Evolutionary conservation across 768 basidiomycete genomes (phyloP).

Genomic region (Lentinula aciculospora): DNA sequence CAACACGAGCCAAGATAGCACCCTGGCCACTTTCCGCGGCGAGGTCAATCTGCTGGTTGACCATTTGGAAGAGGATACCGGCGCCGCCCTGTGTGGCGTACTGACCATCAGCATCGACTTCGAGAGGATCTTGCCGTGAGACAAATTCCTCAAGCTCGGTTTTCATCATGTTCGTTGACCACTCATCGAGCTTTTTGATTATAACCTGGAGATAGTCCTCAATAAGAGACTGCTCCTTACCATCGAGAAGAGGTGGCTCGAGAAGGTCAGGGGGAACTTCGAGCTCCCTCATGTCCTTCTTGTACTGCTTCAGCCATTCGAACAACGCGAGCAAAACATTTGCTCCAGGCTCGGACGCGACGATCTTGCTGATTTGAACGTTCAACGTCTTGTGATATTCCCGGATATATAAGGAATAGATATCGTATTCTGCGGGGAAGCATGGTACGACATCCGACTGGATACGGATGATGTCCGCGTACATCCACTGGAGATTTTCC

Average conservation of each 20-base stretch:
- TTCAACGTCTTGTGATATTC: conserved; percentile 89
- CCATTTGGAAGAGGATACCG: conserved; percentile 96
- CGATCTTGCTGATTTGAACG: conserved; percentile 60
- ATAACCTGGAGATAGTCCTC: conserved; percentile 95
- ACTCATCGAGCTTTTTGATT: conserved; percentile 93
- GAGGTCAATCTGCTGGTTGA: conserved; percentile 93
- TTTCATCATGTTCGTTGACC: conserved; percentile 91
- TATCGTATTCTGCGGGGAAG: conserved; percentile 91
- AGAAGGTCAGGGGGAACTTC: conserved; percentile 75
- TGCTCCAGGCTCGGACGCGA: conserved; percentile 79
- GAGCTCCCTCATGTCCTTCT: conserved; percentile 91
- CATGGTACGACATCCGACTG: conserved; percentile 85
- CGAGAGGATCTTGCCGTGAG: conserved; percentile 78
- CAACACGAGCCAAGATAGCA: conserved; percentile 84
- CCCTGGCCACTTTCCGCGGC: conserved; percentile 96
- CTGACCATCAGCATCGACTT: conserved; percentile 81
- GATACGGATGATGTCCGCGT: conserved; percentile 91
- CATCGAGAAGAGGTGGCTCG: conserved; percentile 88
- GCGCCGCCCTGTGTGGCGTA: conserved; percentile 90
- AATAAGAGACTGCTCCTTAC: conserved; percentile 88
- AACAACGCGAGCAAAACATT: conserved; percentile 79
- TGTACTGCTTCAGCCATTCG: conserved; percentile 95
- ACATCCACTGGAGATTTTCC: conserved; percentile 81
- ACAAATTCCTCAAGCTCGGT: conserved; percentile 84
- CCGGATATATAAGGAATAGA: conserved; percentile 75